Evolutionary conservation across 805 yeast species (phyloP).

Genomic region (Starmerella stellata): DNA sequence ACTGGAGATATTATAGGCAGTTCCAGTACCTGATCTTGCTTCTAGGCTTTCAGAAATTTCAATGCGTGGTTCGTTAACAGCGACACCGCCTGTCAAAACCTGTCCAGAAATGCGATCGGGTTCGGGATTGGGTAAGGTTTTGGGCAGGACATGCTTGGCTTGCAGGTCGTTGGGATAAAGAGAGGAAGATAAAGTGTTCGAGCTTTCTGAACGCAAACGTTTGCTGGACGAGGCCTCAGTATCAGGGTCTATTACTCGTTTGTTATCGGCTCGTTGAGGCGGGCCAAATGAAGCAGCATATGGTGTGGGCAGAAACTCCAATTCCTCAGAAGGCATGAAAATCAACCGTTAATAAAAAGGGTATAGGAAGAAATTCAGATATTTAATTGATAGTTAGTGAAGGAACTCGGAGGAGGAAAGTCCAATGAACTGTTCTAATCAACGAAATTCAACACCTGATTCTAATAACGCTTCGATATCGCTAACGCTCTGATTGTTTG

Average conservation of each 20-base stretch:
- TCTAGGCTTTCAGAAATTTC: too few relatives aligned
- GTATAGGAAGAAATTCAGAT: too few relatives aligned
- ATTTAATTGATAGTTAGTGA: too few relatives aligned
- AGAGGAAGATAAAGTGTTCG: background rate
- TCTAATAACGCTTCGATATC: background rate
- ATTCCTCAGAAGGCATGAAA: constrained; percentile 6
- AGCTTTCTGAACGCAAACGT: background rate
- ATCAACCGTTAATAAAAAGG: too few relatives aligned
- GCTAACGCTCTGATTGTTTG: background rate
- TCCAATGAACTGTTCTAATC: too few relatives aligned
- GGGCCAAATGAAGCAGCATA: constrained; percentile 18
- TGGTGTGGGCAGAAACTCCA: constrained; percentile 14
- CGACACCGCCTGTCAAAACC: background rate
- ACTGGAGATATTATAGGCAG: too few relatives aligned
- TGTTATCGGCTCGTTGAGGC: constrained; percentile 5
- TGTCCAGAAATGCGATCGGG: background rate
- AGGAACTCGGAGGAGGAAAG: too few relatives aligned
- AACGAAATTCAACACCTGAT: background rate
- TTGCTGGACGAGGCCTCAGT: background rate
- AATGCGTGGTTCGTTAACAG: too few relatives aligned
- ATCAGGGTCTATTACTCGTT: background rate
- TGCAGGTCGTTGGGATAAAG: background rate
- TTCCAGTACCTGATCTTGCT: too few relatives aligned
- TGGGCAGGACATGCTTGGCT: background rate
- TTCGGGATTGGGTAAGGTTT: background rate